Conservation (phyloP, 2,329 filamentous ascomycete species). For the Sporothrix brunneoviolacea region DNA sequence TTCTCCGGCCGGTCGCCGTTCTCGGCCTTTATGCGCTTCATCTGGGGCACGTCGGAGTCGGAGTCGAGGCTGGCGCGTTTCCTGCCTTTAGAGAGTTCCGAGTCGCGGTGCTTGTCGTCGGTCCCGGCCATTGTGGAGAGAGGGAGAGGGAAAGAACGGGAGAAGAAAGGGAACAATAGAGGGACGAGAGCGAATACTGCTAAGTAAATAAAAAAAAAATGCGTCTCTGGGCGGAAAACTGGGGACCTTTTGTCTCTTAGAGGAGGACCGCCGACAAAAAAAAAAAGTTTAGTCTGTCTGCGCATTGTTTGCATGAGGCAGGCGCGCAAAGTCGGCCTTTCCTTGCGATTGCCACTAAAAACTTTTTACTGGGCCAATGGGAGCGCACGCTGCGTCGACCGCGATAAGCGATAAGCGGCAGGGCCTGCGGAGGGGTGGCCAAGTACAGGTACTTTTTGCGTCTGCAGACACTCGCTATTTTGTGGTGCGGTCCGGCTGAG, state of each 20-base stretch:
- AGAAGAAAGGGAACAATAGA: too few relatives aligned
- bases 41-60: conserved; percentile 24
- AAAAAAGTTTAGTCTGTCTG: conserved; percentile 6
- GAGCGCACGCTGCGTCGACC: background rate
- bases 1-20: conserved; percentile 12
- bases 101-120: background rate
- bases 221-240: conserved; percentile 14
- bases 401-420: conserved; percentile 12
- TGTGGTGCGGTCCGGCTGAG: too few relatives aligned
- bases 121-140: conserved; percentile 11
- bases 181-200: background rate
- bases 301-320: conserved; percentile 1
- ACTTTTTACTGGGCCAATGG: conserved; percentile 11
- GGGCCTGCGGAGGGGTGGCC: background rate
- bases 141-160: conserved; percentile 1
- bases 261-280: background rate
- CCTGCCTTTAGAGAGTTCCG: background rate
- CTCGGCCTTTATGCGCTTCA: conserved; percentile 26
- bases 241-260: conserved; percentile 3
- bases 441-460: background rate
- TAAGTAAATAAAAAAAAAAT: conserved; percentile 5
- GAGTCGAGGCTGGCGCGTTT: conserved; percentile 6
- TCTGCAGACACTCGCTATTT: too few relatives aligned
- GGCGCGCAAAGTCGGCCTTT: background rate
- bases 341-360: conserved; percentile 11